Percentiles rank a stretch among this genome's conserved stretches.
phyloP scores from a whole-genome alignment of 495 filamentous ascomycete genomes.

The Aspergillus conjunctus region DNA sequence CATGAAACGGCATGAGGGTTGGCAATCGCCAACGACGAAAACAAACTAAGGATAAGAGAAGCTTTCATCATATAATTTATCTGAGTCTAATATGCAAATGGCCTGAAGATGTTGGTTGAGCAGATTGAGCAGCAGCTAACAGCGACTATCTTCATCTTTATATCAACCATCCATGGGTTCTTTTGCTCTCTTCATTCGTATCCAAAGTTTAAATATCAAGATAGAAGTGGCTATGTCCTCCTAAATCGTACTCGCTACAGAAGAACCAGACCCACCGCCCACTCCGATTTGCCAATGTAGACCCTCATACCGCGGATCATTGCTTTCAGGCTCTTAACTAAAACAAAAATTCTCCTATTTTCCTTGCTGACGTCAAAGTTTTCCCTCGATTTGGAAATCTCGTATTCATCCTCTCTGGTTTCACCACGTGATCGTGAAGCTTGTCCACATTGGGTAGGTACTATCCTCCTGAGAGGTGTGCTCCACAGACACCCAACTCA shows the following conservation, averaged over 20 bases:
- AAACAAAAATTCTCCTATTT: not conserved
- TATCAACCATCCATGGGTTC: too few species aligned
- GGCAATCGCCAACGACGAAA: constrained; percentile 4
- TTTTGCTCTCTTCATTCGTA: not conserved
- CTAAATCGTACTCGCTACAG: not conserved
- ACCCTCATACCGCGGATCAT: too few species aligned
- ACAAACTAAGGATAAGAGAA: not conserved
- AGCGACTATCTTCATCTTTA: too few species aligned
- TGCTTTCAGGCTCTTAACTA: not conserved
- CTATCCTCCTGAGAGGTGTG: not conserved
- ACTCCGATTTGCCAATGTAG: not conserved
- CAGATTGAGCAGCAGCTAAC: too few species aligned
- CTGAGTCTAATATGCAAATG: too few species aligned
- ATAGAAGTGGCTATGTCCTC: not conserved
- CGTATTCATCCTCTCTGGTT: not conserved
- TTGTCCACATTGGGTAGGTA: not conserved
- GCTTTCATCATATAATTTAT: not conserved
- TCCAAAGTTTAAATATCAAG: not conserved
- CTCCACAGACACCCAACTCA: not conserved
- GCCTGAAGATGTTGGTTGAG: too few species aligned
- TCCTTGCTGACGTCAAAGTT: not conserved
- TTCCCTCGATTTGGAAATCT: not conserved
- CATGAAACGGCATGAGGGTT: constrained; percentile 18
- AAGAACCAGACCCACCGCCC: not conserved
- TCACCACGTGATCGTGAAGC: not conserved